A percentile compares a stretch with the other conserved stretches of the same genome.
phyloP scores from a whole-genome alignment of 768 basidiomycete genomes.

The Pleurotus giganteus region DNA sequence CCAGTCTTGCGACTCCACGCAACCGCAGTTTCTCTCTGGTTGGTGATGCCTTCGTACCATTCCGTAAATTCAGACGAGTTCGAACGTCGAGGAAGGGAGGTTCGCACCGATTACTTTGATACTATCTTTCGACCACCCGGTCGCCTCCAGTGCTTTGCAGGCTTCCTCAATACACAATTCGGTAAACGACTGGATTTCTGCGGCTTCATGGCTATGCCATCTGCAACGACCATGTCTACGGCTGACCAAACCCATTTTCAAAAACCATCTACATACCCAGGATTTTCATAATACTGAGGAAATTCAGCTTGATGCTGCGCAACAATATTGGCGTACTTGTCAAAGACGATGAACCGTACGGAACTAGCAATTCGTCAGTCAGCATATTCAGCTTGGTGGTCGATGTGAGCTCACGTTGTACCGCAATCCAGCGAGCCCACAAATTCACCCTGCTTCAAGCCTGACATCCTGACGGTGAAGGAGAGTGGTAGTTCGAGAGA shows the following conservation, averaged over 20 bases:
- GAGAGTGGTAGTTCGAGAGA: conserved; percentile 13
- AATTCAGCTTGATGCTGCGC: conserved; percentile 92
- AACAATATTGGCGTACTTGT: conserved; percentile 82
- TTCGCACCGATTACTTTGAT: conserved; percentile 86
- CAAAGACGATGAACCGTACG: conserved; percentile 89
- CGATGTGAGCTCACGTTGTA: conserved; percentile 68
- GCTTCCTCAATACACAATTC: conserved; percentile 75
- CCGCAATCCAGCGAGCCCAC: conserved; percentile 94
- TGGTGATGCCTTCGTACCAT: conserved; percentile 89
- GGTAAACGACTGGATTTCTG: conserved; percentile 75
- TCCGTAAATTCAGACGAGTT: conserved; percentile 10
- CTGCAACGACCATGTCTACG: conserved; percentile 33
- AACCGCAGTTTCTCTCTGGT: conserved; percentile 95
- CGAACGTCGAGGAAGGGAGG: conserved; percentile 10
- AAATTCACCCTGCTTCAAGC: conserved; percentile 69
- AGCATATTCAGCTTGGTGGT: neutral
- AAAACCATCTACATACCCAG: conserved; percentile 51
- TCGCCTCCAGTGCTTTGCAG: conserved; percentile 63
- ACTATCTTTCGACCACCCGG: conserved; percentile 77
- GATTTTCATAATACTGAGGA: conserved; percentile 88
- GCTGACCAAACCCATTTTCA: neutral
- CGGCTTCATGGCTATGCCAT: conserved; percentile 95
- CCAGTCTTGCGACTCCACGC: conserved; percentile 92
- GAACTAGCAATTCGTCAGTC: conserved; percentile 47
- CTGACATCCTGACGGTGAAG: conserved; percentile 21